These are phyloP conservation scores for Spergularia bocconei DNA, from an alignment of 148 eudicot species.

Conservation along the genomic window DNA sequence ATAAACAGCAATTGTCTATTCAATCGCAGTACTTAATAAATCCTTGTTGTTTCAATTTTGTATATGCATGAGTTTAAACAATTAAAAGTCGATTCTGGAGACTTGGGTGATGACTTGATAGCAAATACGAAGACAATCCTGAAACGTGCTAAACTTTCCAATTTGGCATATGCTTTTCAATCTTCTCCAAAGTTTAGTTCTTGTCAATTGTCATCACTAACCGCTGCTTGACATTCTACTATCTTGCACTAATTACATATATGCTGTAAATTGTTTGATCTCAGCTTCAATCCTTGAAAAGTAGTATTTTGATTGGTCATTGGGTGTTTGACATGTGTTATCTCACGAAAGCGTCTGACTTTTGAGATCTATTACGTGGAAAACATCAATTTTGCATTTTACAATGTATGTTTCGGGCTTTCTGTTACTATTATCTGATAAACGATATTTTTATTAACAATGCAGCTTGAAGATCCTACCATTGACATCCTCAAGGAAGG, in stretches of 20 bases:
- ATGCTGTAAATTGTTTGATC: neutral
- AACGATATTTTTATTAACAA: neutral
- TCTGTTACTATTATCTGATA: neutral
- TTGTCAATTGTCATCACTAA: too few species aligned
- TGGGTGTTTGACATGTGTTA: neutral
- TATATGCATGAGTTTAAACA: neutral
- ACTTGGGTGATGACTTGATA: neutral
- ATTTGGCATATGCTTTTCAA: neutral
- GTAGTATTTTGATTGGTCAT: neutral
- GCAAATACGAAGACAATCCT: neutral
- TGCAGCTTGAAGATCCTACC: conserved; percentile 83
- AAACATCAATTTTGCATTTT: neutral
- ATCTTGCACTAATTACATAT: neutral
- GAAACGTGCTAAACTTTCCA: neutral
- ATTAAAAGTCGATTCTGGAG: neutral
- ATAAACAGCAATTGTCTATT: too few species aligned
- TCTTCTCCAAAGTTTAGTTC: too few species aligned
- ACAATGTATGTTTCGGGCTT: too few species aligned
- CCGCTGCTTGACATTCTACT: neutral
- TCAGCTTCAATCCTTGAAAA: neutral
- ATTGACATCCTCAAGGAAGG: conserved; percentile 82
- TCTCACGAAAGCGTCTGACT: neutral
- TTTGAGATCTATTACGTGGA: neutral
- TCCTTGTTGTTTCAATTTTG: neutral
- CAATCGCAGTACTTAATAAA: too few species aligned